Evolutionary conservation across 257 asterid genomes (phyloP).

Genomic region (Leptodermis oblonga): DNA sequence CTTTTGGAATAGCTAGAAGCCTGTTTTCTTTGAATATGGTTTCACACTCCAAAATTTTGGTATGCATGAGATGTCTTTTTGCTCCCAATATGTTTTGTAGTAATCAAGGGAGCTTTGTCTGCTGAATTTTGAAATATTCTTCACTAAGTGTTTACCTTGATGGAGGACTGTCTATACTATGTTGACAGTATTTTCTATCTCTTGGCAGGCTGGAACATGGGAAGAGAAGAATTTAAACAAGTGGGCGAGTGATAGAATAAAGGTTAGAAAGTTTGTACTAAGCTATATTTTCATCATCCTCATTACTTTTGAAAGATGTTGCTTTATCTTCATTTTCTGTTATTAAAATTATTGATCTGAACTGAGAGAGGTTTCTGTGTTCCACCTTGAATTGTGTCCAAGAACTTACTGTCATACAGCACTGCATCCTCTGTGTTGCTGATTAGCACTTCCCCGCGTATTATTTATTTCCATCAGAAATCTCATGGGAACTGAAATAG

Average conservation of each 20-base stretch:
- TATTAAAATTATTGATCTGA: not conserved
- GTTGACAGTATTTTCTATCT: conserved; percentile 3
- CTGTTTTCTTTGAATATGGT: too few relatives aligned
- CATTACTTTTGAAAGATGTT: not conserved
- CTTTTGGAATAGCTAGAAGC: not conserved
- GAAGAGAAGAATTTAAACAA: conserved; percentile 44
- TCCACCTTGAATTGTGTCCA: not conserved
- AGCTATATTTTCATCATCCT: not conserved
- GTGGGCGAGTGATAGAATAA: conserved; percentile 44
- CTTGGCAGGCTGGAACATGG: conserved; percentile 53
- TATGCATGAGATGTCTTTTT: not conserved
- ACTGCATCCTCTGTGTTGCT: not conserved
- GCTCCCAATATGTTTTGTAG: not conserved
- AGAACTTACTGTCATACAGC: too few relatives aligned
- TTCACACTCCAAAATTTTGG: not conserved
- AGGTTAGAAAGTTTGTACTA: conserved; percentile 26
- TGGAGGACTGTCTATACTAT: not conserved
- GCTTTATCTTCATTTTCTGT: not conserved
- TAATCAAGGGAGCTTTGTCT: not conserved
- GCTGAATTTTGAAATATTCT: not conserved
- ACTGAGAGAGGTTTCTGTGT: not conserved
- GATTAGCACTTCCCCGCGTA: not conserved
- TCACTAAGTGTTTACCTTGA: not conserved
- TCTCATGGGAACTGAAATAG: not conserved
- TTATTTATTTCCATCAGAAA: not conserved